These are phyloP conservation scores for Suillus subaureus DNA, from an alignment of 768 basidiomycete species.

Conservation along the genomic window DNA sequence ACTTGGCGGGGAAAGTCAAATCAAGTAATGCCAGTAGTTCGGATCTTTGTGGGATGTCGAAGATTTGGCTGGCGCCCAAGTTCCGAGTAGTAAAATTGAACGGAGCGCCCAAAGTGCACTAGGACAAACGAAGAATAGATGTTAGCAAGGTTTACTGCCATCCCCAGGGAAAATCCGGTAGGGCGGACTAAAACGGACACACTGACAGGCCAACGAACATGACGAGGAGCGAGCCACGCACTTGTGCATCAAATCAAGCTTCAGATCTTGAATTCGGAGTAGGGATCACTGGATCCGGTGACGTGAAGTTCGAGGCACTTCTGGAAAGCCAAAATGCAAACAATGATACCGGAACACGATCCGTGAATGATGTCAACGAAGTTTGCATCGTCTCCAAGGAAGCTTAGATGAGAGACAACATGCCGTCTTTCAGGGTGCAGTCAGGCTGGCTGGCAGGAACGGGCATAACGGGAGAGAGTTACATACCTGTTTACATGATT, in stretches of 20 bases:
- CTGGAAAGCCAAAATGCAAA: constrained; percentile 2
- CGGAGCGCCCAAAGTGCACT: neutral
- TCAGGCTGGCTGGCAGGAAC: neutral
- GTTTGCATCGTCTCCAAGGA: neutral
- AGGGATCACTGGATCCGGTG: neutral
- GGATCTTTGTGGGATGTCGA: neutral
- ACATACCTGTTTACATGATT: neutral
- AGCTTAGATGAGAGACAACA: neutral
- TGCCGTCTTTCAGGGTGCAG: neutral
- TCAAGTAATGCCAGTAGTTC: neutral
- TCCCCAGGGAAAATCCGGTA: neutral
- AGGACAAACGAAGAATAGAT: neutral
- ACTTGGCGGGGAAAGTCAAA: neutral
- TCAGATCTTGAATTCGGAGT: neutral
- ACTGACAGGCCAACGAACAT: neutral
- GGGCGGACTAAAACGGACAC: neutral
- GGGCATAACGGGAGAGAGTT: neutral
- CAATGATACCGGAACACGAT: neutral
- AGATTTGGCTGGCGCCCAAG: neutral
- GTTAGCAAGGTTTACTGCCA: neutral
- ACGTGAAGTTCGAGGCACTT: neutral
- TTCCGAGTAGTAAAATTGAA: neutral
- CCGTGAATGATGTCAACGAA: constrained; percentile 1
- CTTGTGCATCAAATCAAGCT: neutral
- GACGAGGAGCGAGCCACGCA: neutral